Conservation (phyloP, 1,284 basidiomycete genomes). For the Sanghuangporus baumii region DNA sequence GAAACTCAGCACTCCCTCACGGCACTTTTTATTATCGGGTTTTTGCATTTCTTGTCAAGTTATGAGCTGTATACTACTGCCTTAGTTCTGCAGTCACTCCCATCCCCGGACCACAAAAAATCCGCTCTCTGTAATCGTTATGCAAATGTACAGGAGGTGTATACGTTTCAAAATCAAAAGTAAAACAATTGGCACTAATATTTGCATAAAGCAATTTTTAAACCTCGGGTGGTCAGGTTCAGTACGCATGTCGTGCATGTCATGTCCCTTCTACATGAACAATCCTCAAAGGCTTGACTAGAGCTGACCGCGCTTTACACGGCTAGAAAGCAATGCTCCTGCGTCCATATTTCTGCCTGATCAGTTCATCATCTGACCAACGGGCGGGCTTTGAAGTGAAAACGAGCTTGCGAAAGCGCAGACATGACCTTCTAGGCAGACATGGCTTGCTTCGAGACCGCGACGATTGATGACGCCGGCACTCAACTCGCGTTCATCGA, state of each 20-base stretch:
- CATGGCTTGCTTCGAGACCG: constrained; percentile 7
- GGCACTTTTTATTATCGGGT: neutral
- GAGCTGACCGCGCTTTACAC: neutral
- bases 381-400: too few relatives aligned
- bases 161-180: neutral
- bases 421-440: neutral
- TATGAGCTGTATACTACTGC: neutral
- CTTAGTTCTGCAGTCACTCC: neutral
- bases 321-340: neutral
- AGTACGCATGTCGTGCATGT: too few relatives aligned
- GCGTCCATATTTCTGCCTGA: neutral
- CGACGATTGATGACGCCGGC: constrained; percentile 6
- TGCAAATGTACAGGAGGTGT: neutral
- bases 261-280: neutral
- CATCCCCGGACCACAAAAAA: neutral
- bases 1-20: neutral
- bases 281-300: too few relatives aligned
- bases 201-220: too few relatives aligned
- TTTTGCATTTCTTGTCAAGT: neutral
- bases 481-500: constrained; percentile 15
- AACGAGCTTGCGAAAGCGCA: neutral
- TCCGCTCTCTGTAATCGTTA: neutral
- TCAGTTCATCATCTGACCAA: neutral
- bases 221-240: too few relatives aligned
- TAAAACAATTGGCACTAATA: too few relatives aligned